These are phyloP conservation scores for Strobilomyces echinocephalus DNA, from an alignment of 768 basidiomycete species.

Conservation along the genomic window DNA sequence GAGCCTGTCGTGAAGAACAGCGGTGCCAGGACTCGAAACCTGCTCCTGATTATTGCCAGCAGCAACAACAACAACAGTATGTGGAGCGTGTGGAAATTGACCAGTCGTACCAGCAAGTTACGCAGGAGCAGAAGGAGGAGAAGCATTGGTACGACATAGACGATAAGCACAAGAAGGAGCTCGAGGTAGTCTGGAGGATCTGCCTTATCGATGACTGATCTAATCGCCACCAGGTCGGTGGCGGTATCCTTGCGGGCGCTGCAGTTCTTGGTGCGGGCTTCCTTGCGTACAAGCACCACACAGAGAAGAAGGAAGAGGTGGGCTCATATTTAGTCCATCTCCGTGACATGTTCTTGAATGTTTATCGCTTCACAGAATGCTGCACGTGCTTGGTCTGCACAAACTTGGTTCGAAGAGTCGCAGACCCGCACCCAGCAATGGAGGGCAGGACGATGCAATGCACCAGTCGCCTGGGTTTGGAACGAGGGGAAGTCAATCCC, in stretches of 20 bases:
- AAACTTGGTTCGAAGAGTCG: slow-evolving; percentile 56
- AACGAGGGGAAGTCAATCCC: slow-evolving; percentile 59
- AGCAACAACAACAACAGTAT: slow-evolving; percentile 17
- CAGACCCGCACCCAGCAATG: slow-evolving; percentile 48
- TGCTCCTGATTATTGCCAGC: slow-evolving; percentile 15
- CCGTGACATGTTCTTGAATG: background rate
- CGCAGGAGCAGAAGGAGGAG: slow-evolving; percentile 47
- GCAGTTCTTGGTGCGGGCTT: slow-evolving; percentile 49
- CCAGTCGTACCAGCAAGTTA: slow-evolving; percentile 22
- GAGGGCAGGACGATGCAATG: slow-evolving; percentile 38
- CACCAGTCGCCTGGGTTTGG: slow-evolving; percentile 59
- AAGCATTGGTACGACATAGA: slow-evolving; percentile 54
- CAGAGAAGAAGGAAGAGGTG: slow-evolving; percentile 56
- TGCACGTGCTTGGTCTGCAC: slow-evolving; percentile 44
- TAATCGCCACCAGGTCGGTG: slow-evolving; percentile 48
- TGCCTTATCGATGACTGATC: background rate
- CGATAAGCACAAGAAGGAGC: slow-evolving; percentile 52
- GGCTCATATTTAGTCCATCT: background rate
- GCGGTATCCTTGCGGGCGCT: slow-evolving; percentile 54
- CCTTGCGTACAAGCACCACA: slow-evolving; percentile 50
- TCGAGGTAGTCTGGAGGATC: slow-evolving; percentile 40
- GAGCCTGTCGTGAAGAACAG: slow-evolving; percentile 17
- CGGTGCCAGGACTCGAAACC: slow-evolving; percentile 17
- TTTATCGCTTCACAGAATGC: slow-evolving; percentile 37
- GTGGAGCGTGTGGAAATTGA: slow-evolving; percentile 26